phyloP scores from a whole-genome alignment of 148 eudicot species.

The Euryodendron excelsum region DNA sequence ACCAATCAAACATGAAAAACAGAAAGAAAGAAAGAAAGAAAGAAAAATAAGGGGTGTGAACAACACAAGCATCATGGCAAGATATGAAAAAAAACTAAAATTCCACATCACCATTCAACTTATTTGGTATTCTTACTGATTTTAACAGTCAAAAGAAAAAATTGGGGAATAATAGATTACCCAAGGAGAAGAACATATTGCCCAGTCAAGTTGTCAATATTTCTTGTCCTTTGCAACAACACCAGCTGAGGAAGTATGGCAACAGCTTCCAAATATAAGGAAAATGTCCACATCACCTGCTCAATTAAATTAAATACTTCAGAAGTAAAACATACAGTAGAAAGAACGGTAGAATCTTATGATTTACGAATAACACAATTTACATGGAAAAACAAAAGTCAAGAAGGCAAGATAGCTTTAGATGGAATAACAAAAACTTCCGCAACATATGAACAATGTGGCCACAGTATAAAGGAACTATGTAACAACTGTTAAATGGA shows the following conservation, averaged over 20 bases:
- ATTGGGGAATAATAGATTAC: slow-evolving; percentile 34
- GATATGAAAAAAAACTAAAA: not conserved
- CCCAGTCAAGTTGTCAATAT: slow-evolving; percentile 90
- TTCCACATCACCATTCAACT: not conserved
- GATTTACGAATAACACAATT: not conserved
- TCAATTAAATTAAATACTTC: slow-evolving; percentile 22
- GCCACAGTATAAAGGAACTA: not conserved
- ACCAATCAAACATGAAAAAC: not conserved
- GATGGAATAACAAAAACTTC: not conserved
- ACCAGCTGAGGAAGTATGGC: slow-evolving; percentile 98
- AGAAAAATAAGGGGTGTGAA: too few relatives aligned
- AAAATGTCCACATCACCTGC: slow-evolving; percentile 97
- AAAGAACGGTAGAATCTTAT: not conserved
- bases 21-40: not conserved
- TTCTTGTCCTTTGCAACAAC: slow-evolving; percentile 92
- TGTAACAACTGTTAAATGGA: not conserved
- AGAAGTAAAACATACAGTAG: slow-evolving; percentile 8
- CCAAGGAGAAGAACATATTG: slow-evolving; percentile 88
- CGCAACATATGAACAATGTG: not conserved
- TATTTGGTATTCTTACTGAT: not conserved
- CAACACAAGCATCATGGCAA: not conserved
- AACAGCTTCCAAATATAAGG: slow-evolving; percentile 89
- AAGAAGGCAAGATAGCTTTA: not conserved
- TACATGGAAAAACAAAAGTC: not conserved
- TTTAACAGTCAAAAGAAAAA: not conserved